Percentiles rank a stretch among this genome's conserved stretches.
phyloP scores from a whole-genome alignment of 164 flowering plant species.

The Nymphaea colorata region DNA sequence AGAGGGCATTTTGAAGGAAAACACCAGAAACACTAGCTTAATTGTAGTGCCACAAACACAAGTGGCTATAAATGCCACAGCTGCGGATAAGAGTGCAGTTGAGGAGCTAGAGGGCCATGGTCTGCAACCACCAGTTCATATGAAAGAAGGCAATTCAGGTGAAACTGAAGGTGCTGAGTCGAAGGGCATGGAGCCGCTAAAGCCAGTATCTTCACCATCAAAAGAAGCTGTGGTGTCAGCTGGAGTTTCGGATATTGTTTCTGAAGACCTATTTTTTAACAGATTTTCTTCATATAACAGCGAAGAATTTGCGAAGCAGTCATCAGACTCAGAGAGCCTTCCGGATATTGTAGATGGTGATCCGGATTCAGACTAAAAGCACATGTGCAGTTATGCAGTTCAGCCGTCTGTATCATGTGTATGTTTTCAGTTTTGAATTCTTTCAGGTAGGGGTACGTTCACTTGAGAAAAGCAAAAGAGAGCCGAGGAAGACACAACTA shows the following conservation, averaged over 20 bases:
- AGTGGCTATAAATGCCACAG: background rate
- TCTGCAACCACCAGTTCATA: background rate
- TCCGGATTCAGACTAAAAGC: conserved; percentile 46
- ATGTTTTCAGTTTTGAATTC: no score
- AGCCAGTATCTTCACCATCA: conserved; percentile 2
- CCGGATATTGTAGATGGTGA: conserved; percentile 60
- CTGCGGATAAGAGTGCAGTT: background rate
- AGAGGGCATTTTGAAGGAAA: background rate
- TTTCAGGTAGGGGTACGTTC: no score
- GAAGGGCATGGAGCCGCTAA: background rate
- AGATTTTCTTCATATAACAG: conserved; percentile 3
- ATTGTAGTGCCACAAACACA: no score
- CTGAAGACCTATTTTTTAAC: background rate
- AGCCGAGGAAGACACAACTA: no score
- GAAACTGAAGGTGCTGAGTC: background rate
- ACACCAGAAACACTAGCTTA: background rate
- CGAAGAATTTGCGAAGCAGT: conserved; percentile 3
- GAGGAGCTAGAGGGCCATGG: background rate
- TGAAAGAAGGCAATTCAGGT: background rate
- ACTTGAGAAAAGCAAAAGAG: no score
- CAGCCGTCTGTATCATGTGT: no score
- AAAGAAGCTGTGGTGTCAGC: conserved; percentile 2
- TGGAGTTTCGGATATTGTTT: background rate
- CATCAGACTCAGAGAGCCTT: conserved; percentile 25
- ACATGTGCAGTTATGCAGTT: background rate